Percentiles rank a stretch among this genome's conserved stretches.
phyloP scores from a whole-genome alignment of 164 flowering plant genomes.

The Nelumbo lutea region DNA sequence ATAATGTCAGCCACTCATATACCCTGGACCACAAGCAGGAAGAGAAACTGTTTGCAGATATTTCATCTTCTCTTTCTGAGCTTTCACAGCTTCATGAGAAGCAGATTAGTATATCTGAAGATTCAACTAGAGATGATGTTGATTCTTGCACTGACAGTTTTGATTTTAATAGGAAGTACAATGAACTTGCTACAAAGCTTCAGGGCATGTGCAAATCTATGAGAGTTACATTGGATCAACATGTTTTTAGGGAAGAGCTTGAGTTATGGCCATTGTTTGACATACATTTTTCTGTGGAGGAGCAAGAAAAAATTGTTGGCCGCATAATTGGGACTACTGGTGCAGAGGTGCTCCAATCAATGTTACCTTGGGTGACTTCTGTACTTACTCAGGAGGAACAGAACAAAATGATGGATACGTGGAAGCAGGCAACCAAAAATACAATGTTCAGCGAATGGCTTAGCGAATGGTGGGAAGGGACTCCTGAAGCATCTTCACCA shows the following conservation, averaged over 20 bases:
- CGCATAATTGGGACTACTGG: constrained; percentile 93
- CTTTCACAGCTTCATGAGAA: constrained; percentile 56
- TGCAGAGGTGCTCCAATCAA: constrained; percentile 93
- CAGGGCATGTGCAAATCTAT: constrained; percentile 97
- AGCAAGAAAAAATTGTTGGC: constrained; percentile 93
- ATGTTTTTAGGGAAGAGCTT: constrained; percentile 81
- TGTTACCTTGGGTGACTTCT: constrained; percentile 97
- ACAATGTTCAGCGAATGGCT: constrained; percentile 99
- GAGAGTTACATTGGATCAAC: constrained; percentile 81
- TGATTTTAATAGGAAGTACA: constrained; percentile 39
- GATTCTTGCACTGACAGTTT: constrained; percentile 17
- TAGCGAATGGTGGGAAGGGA: constrained; percentile 91
- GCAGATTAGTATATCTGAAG: constrained; percentile 11
- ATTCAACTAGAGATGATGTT: constrained; percentile 12
- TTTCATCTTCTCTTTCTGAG: constrained; percentile 65
- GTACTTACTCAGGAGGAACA: constrained; percentile 92
- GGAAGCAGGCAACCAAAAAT: constrained; percentile 91
- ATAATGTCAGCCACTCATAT: constrained; percentile 94
- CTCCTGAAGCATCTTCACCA: constrained; percentile 30
- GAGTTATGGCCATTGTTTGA: constrained; percentile 98
- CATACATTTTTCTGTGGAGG: constrained; percentile 82
- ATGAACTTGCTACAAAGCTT: constrained; percentile 73
- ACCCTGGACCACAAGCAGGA: constrained; percentile 94
- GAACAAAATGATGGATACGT: constrained; percentile 88
- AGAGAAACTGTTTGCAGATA: constrained; percentile 77